phyloP scores from a whole-genome alignment of 768 basidiomycete genomes.

The Multifurca ochricompacta region DNA sequence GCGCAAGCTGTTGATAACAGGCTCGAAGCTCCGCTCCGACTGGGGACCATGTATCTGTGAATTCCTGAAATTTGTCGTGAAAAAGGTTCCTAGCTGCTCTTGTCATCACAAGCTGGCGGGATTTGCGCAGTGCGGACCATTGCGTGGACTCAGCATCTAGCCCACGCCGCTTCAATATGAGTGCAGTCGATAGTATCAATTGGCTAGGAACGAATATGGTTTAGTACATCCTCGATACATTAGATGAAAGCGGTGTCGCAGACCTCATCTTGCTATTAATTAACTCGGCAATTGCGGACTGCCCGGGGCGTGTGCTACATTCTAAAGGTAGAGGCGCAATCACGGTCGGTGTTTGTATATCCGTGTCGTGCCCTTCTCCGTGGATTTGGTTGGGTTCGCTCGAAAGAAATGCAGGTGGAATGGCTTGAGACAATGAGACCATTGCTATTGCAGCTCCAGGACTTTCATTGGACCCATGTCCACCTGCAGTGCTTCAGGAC shows the following conservation, averaged over 20 bases:
- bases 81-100: slow-evolving; percentile 7
- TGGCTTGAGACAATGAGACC: not conserved
- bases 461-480: not conserved
- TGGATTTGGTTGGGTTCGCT: not conserved
- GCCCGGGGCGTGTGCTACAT: not conserved
- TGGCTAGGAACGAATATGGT: not conserved
- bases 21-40: not conserved
- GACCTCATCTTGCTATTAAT: slow-evolving; percentile 1
- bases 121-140: slow-evolving; percentile 2
- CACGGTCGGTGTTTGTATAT: not conserved
- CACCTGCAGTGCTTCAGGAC: not conserved
- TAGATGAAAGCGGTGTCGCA: not conserved
- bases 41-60: not conserved
- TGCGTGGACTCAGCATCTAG: slow-evolving; percentile 1
- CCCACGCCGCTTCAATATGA: not conserved
- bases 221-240: slow-evolving; percentile 1
- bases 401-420: not conserved
- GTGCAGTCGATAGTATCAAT: not conserved
- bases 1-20: not conserved
- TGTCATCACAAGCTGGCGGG: not conserved
- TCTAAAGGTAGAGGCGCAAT: not conserved
- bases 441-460: not conserved
- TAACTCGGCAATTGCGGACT: too few relatives aligned
- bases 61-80: not conserved
- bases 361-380: not conserved